Evolutionary conservation across 202 grass and related monocot genomes (phyloP), one percentile per base, ranked within the genome.

Genomic region (Thinopyrum obtusiflorum): DNA sequence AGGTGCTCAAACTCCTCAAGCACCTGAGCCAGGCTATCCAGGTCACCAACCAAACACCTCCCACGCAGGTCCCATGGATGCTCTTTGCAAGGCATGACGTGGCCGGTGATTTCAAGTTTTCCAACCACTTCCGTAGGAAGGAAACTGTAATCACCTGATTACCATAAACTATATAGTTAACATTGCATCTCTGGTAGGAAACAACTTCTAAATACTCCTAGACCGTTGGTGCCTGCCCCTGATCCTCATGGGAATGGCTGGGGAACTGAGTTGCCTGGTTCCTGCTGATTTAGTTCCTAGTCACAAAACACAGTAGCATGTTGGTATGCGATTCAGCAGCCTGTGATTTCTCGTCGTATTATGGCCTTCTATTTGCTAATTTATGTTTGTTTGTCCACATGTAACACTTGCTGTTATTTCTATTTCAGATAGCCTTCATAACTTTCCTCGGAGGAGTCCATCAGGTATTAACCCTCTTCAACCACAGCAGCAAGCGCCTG

Each of bases 391-490:
- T 82, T 73, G 9, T 49, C 14, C 9, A 61, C 68, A 36, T 87
- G 72, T 88, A 67, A 84, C 68, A 61, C 44, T 2, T 23, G 17
- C 17, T 70, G 6, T 85, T 81, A 49, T 85, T 90, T 40, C 40
- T 57, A 55, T 76, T 76, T 49, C 73, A 76, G 73, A 12, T 35
- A 76, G 73, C 73, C 47, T 76, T 51, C 91, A 84, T 55, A 98
- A 92, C 44, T 98, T 98, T 32, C 97, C 93, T 14, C 63, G 97
- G 83, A 90, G 91, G 84, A 92, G 83, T 78, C 31, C 88, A 66
- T 88, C 91, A 53, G 93, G 93, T 49, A 64, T 85, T 18, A 89
- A 77, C 29, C 65, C 87, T 35, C 80, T 85, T 73, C 94, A 93
- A 86, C 23, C 78, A 51, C 90, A 79, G 27, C 84, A 88, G 49